These are phyloP conservation scores for Lachnellula suecica DNA, from an alignment of 2,329 filamentous ascomycete species.

Conservation along the genomic window DNA sequence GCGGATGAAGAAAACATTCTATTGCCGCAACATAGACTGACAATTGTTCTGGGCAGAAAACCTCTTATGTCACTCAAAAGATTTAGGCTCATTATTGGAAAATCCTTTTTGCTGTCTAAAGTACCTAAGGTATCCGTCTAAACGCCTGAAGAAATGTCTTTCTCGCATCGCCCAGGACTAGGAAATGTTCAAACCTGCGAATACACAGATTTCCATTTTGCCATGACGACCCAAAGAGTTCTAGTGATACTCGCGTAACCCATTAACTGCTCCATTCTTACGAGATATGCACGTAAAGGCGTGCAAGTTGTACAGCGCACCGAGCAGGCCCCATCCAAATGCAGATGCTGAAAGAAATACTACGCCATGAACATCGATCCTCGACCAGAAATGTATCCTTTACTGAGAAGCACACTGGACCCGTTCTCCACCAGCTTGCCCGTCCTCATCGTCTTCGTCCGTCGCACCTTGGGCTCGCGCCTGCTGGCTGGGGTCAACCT, in stretches of 20 bases:
- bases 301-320: conserved; percentile 10
- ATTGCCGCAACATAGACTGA: too few species aligned
- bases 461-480: conserved; percentile 67
- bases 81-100: too few species aligned
- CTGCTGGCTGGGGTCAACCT: conserved; percentile 70
- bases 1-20: too few species aligned
- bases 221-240: conserved; percentile 1
- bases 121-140: conserved; percentile 17
- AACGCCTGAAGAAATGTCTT: conserved; percentile 12
- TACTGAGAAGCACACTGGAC: conserved; percentile 90
- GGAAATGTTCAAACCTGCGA: conserved; percentile 3
- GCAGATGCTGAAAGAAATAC: conserved; percentile 17
- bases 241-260: conserved; percentile 1
- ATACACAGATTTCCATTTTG: conserved; percentile 2
- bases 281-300: conserved; percentile 14
- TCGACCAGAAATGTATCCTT: conserved; percentile 7
- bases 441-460: conserved; percentile 79
- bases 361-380: background rate
- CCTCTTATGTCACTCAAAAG: too few species aligned
- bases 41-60: too few species aligned
- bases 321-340: conserved; percentile 13
- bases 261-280: conserved; percentile 15
- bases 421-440: conserved; percentile 69
- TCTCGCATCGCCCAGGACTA: background rate
- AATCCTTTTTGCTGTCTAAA: conserved; percentile 9